Evolutionary conservation across 2,329 filamentous ascomycete genomes (phyloP), one percentile per base, ranked within the genome.

Genomic region (Aspergillus pseudoterreus): DNA sequence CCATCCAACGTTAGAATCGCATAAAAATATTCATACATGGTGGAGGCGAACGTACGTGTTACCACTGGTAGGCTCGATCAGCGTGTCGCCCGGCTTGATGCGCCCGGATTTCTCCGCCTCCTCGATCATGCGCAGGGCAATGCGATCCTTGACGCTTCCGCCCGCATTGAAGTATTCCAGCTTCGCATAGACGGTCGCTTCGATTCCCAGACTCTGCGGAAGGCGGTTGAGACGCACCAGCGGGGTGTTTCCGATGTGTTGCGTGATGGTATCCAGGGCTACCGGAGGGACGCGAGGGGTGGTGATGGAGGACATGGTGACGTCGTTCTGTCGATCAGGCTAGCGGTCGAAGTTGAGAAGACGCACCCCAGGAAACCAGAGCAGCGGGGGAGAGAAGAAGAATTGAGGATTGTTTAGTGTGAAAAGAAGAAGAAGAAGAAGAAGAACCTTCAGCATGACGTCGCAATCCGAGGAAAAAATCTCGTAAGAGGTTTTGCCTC

Each of bases 11-110:
- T 42, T 42, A 42, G 19, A 42, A 30, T 10, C 27, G 8, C 3
- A 9, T 9, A 22, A 15, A 27, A 9, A 35, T 15, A 22, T 22
- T 22, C 22, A 22, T 22, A 22, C 12, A 21, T n/a, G 21, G 17
- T 19, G 3, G 30, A 4, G n/a, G 46, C 24, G 39, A 69, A 41
- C 73, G 45, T 66, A 76, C 78, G 94, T 99, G 72, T 99, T 99
- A 50, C 94, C 94, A 67, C 90, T 96, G 44, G 94, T 99, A 9
- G 94, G 94, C 81, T 99, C 94, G 67, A 99, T 99, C 65, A 99
- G 77, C 47, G 91, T 97, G 74, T 97, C 92, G 51, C 92, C 94
- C 24, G 94, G 94, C 81, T 94, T 96, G 75, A 99, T 96, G 59
- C 92, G 85, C 43, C 94, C 94, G 47, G 82, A 86, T 68, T 83